Percentiles rank a stretch among this genome's conserved stretches.
These are phyloP conservation scores for Chamaenerion angustifolium DNA, from an alignment of 345 rosid genomes.

Conservation along the genomic window DNA sequence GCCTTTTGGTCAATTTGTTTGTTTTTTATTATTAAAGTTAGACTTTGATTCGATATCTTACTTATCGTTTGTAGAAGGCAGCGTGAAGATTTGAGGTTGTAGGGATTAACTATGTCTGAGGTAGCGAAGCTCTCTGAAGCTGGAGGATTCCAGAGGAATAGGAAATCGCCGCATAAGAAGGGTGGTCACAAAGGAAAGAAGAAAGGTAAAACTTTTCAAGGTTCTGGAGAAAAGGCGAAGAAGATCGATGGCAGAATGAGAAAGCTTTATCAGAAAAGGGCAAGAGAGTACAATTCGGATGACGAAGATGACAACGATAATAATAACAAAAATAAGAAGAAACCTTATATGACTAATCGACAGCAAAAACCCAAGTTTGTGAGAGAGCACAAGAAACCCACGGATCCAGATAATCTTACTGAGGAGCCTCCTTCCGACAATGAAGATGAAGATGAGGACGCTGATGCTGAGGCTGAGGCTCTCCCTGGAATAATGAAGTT, in stretches of 20 bases:
- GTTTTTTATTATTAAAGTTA: too few species aligned
- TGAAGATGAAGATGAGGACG: constrained; percentile 15
- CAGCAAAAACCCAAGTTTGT: too few species aligned
- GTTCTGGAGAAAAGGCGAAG: constrained; percentile 26
- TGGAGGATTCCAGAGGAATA: constrained; percentile 22
- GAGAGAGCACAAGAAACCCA: constrained; percentile 6
- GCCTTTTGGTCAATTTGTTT: too few species aligned
- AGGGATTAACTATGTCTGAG: constrained; percentile 20
- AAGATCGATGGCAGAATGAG: constrained; percentile 34
- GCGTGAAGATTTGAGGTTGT: too few species aligned
- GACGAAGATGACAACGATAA: constrained; percentile 24
- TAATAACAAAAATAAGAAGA: constrained; percentile 13
- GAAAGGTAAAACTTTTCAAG: constrained; percentile 20
- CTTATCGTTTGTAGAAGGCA: too few species aligned
- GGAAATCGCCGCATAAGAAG: constrained; percentile 42
- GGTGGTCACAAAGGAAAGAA: constrained; percentile 23
- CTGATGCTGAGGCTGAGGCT: constrained; percentile 32
- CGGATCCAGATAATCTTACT: constrained; percentile 7
- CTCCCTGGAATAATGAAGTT: constrained; percentile 52
- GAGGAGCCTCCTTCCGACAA: constrained; percentile 9
- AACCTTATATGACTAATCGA: too few species aligned
- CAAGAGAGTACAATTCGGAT: constrained; percentile 77
- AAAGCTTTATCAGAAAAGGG: constrained; percentile 54
- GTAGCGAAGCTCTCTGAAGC: constrained; percentile 18
- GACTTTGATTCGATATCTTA: too few species aligned